Conservation (phyloP, 179 eudicot genomes). For the Silene vulgaris region DNA sequence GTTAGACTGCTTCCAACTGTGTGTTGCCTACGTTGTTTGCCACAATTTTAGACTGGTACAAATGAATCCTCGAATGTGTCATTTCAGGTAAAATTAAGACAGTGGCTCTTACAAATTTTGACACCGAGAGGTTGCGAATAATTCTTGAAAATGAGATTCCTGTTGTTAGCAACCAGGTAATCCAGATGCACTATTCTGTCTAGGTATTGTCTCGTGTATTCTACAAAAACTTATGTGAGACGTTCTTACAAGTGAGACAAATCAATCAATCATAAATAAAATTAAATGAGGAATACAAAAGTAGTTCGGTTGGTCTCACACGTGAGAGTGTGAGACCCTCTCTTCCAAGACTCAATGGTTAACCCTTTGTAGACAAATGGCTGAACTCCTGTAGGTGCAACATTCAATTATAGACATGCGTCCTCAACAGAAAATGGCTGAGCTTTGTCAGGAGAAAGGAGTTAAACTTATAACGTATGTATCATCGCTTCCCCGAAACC, state of each 20-base stretch:
- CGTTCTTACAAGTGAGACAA: background rate
- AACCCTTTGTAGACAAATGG: slow-evolving; percentile 1
- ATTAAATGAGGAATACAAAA: too few species aligned
- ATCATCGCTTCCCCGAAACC: slow-evolving; percentile 16
- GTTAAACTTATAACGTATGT: slow-evolving; percentile 91
- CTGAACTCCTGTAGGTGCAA: slow-evolving; percentile 67
- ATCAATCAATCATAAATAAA: too few species aligned
- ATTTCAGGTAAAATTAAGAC: slow-evolving; percentile 87
- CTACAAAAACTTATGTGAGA: background rate
- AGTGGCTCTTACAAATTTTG: slow-evolving; percentile 91
- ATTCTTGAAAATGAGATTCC: slow-evolving; percentile 88
- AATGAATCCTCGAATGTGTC: slow-evolving; percentile 21
- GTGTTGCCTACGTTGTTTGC: background rate
- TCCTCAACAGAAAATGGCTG: slow-evolving; percentile 95
- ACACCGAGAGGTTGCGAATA: slow-evolving; percentile 68
- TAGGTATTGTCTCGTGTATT: background rate
- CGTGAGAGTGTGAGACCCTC: too few species aligned
- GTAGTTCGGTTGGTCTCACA: background rate
- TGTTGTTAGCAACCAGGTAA: slow-evolving; percentile 90
- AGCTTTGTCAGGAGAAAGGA: slow-evolving; percentile 84
- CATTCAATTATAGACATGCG: slow-evolving; percentile 97
- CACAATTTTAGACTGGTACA: background rate
- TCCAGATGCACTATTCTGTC: background rate
- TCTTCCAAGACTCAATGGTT: background rate
- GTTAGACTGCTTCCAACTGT: slow-evolving; percentile 29